These are phyloP conservation scores for Penstemon barbatus DNA, from an alignment of 257 asterid genomes.

Conservation along the genomic window DNA sequence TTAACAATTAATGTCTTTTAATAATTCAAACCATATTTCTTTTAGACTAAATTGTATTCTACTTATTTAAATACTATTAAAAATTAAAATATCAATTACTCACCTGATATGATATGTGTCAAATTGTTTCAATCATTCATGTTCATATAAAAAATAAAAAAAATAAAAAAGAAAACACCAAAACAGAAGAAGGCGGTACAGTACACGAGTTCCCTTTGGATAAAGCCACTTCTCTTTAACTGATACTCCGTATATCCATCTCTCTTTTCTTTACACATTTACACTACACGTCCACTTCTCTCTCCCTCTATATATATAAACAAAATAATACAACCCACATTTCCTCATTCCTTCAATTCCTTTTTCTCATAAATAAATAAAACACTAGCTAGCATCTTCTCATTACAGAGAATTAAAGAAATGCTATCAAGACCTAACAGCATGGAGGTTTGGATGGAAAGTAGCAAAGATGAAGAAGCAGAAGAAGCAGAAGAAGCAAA, in stretches of 20 bases:
- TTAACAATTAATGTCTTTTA: no score
- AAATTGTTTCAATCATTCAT: slow-evolving; percentile 20
- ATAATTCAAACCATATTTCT: neutral
- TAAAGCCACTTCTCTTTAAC: slow-evolving; percentile 33
- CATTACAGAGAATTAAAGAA: neutral
- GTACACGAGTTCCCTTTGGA: slow-evolving; percentile 10
- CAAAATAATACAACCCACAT: neutral
- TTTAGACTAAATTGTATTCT: neutral
- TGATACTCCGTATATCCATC: slow-evolving; percentile 22
- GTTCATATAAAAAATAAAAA: no score
- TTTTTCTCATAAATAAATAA: no score
- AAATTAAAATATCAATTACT: no score
- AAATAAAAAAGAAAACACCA: no score
- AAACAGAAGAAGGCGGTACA: slow-evolving; percentile 11
- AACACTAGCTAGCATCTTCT: no score
- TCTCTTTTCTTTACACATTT: neutral
- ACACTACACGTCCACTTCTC: neutral
- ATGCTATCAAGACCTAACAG: slow-evolving; percentile 70
- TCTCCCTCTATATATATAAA: neutral
- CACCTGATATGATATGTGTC: slow-evolving; percentile 21
- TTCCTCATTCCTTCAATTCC: neutral
- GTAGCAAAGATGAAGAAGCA: slow-evolving; percentile 37
- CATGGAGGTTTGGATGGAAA: slow-evolving; percentile 71
- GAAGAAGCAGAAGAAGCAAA: no score
- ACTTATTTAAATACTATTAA: no score